These are phyloP conservation scores for Kodamaea jinghongensis DNA, from an alignment of 805 yeast species.

Conservation along the genomic window DNA sequence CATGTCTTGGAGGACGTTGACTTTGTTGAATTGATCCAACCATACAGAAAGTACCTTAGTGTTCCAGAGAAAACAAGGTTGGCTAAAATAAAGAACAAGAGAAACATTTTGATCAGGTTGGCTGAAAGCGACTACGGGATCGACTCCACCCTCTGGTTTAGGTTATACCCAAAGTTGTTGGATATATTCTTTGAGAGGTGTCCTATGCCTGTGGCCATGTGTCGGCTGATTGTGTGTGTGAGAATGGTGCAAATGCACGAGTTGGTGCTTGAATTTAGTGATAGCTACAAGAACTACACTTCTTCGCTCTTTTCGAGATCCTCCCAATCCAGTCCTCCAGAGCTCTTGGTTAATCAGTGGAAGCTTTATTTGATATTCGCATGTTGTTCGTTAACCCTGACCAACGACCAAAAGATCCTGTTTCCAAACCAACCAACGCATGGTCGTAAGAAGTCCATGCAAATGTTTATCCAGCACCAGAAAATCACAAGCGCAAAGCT, in stretches of 20 bases:
- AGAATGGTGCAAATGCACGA: constrained; percentile 84
- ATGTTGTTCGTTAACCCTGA: constrained; percentile 85
- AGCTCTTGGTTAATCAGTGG: constrained; percentile 80
- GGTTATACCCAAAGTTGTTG: constrained; percentile 75
- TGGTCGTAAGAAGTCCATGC: constrained; percentile 74
- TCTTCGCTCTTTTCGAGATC: constrained; percentile 35
- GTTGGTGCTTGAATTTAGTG: constrained; percentile 55
- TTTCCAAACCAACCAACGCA: constrained; percentile 54
- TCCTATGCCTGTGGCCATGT: constrained; percentile 91
- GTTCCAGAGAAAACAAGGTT: constrained; percentile 78
- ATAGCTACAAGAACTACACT: constrained; percentile 36
- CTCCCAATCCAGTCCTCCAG: constrained; percentile 49
- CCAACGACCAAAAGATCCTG: constrained; percentile 75
- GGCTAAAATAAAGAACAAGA: constrained; percentile 59
- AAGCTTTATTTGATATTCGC: constrained; percentile 85
- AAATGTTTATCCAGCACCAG: constrained; percentile 81
- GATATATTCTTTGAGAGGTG: constrained; percentile 71
- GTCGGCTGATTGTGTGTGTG: constrained; percentile 87
- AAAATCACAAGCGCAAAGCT: constrained; percentile 90
- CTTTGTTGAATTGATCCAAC: constrained; percentile 58
- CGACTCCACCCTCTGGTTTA: constrained; percentile 95
- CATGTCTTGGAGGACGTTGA: constrained; percentile 74
- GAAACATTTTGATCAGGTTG: constrained; percentile 66
- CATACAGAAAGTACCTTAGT: constrained; percentile 50
- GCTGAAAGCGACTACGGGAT: constrained; percentile 94